phyloP scores from a whole-genome alignment of 495 filamentous ascomycete genomes.

The Astrothelium macrocarpum region DNA sequence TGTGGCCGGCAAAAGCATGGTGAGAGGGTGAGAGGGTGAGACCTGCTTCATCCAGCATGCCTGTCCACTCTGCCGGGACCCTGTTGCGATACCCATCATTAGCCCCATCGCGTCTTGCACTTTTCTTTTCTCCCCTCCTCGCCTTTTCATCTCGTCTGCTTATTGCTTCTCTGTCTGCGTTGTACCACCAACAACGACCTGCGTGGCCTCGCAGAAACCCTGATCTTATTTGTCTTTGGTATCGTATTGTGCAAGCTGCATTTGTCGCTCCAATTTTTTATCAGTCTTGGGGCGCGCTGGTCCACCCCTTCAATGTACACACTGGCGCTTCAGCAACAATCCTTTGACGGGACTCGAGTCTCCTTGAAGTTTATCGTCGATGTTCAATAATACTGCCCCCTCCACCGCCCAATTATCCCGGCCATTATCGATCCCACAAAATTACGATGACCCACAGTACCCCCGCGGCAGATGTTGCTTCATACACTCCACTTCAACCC shows the following conservation, averaged over 20 bases:
- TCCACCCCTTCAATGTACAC: neutral
- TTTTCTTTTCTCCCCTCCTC: neutral
- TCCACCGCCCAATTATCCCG: neutral
- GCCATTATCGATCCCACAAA: neutral
- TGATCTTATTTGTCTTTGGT: neutral
- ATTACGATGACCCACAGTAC: constrained; percentile 15
- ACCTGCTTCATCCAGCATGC: neutral
- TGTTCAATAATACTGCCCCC: constrained; percentile 1
- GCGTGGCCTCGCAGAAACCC: neutral
- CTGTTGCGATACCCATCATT: neutral
- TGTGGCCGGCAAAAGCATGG: neutral
- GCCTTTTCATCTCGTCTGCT: neutral
- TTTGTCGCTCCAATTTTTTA: neutral
- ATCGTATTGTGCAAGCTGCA: neutral
- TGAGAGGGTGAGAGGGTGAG: neutral
- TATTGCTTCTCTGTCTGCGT: neutral
- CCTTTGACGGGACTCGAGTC: constrained; percentile 5
- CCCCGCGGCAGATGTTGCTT: constrained; percentile 31
- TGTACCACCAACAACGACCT: neutral
- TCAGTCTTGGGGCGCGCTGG: neutral
- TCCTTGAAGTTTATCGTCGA: neutral
- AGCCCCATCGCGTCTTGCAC: neutral
- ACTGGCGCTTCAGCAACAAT: constrained; percentile 5
- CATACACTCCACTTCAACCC: constrained; percentile 18
- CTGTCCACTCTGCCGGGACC: neutral